A percentile compares a stretch with the other conserved stretches of the same genome.
These are phyloP conservation scores for Rosa chinensis DNA, from an alignment of 306 rosid genomes.

Conservation along the genomic window DNA sequence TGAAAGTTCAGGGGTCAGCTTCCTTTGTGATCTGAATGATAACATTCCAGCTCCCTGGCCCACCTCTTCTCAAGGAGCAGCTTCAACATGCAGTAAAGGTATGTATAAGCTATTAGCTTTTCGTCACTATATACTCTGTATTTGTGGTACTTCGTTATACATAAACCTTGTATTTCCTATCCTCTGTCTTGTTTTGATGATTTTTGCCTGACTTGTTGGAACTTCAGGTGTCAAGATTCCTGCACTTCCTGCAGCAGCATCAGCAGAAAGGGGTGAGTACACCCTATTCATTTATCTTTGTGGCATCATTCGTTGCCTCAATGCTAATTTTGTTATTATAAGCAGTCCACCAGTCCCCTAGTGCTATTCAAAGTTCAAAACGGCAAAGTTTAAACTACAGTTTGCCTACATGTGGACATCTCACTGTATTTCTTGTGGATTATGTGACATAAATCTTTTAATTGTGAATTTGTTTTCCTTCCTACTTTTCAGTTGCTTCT, in stretches of 20 bases:
- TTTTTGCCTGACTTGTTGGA: slow-evolving; percentile 23
- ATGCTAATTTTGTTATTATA: background rate
- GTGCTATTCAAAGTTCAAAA: background rate
- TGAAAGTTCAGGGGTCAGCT: slow-evolving; percentile 82
- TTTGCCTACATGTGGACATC: background rate
- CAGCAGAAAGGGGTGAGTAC: slow-evolving; percentile 60
- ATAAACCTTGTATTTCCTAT: background rate
- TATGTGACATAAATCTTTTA: background rate
- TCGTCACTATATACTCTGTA: background rate
- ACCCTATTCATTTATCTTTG: background rate
- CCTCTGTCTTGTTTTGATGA: slow-evolving; percentile 2
- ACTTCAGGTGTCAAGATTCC: slow-evolving; percentile 87
- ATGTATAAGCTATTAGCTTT: slow-evolving; percentile 28
- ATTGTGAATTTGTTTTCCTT: background rate
- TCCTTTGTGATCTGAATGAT: slow-evolving; percentile 92
- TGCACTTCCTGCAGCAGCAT: slow-evolving; percentile 96
- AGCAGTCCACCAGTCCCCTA: background rate
- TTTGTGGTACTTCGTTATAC: background rate
- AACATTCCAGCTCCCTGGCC: slow-evolving; percentile 99
- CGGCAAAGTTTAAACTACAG: background rate
- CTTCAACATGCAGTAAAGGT: slow-evolving; percentile 87
- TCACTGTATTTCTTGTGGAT: background rate
- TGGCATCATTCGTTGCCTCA: background rate
- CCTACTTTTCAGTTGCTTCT: background rate
- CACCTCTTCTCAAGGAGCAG: slow-evolving; percentile 49